Conservation (phyloP, 1,139 yeast genomes). For the Yamadazyma buinensis region DNA sequence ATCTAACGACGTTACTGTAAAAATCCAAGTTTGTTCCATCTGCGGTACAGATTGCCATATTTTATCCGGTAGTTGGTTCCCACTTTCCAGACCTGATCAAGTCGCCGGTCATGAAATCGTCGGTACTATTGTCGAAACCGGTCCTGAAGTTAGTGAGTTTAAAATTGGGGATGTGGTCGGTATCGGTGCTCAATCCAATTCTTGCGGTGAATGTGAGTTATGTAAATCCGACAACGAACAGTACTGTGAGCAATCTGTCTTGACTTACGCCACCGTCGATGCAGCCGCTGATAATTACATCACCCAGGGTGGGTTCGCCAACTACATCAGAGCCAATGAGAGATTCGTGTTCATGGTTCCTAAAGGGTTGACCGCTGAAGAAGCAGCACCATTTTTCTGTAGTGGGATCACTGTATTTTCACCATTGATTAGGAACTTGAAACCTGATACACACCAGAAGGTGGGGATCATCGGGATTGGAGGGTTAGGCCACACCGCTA, state of each 20-base stretch:
- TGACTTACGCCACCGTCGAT: slow-evolving; percentile 43
- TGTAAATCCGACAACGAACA: slow-evolving; percentile 47
- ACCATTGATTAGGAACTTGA: slow-evolving; percentile 42
- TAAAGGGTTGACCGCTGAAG: slow-evolving; percentile 37
- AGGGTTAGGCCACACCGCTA: slow-evolving; percentile 43
- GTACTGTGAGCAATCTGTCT: slow-evolving; percentile 39
- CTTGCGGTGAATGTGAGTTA: slow-evolving; percentile 46
- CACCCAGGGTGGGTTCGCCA: slow-evolving; percentile 59
- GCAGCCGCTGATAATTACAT: slow-evolving; percentile 27
- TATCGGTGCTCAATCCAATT: slow-evolving; percentile 50
- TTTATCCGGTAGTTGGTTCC: slow-evolving; percentile 38
- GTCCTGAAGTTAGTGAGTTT: slow-evolving; percentile 33
- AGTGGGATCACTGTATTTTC: slow-evolving; percentile 66
- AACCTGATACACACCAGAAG: slow-evolving; percentile 26
- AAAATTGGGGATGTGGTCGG: slow-evolving; percentile 60
- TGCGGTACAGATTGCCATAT: slow-evolving; percentile 43
- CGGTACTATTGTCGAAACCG: slow-evolving; percentile 47
- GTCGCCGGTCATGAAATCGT: slow-evolving; percentile 46
- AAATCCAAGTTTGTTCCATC: slow-evolving; percentile 34
- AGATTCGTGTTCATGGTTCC: slow-evolving; percentile 55
- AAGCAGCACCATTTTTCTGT: slow-evolving; percentile 61
- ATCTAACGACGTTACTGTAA: slow-evolving; percentile 30
- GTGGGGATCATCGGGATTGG: slow-evolving; percentile 49
- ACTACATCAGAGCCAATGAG: slow-evolving; percentile 52
- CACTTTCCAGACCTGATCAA: slow-evolving; percentile 24